Evolutionary conservation across 1,284 basidiomycete species (phyloP).

Genomic region (Thelephora terrestris): DNA sequence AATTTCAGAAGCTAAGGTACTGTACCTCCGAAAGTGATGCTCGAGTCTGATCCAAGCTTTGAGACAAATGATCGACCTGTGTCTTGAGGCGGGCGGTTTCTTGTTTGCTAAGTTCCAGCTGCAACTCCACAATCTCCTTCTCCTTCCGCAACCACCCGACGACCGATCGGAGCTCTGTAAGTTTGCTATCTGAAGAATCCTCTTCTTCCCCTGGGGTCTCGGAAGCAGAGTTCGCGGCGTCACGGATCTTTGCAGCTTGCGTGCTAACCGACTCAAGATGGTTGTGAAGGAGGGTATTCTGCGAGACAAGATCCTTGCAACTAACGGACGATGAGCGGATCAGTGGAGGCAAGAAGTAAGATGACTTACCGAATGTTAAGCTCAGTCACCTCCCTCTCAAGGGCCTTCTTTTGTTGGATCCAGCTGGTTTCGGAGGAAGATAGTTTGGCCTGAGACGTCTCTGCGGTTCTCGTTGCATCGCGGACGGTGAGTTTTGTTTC

Average conservation of each 20-base stretch:
- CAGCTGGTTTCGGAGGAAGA: constrained; percentile 66
- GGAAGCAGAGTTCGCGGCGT: constrained; percentile 47
- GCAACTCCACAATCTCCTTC: constrained; percentile 85
- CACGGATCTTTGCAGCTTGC: constrained; percentile 70
- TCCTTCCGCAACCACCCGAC: constrained; percentile 80
- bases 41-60: constrained; percentile 62
- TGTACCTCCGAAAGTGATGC: constrained; percentile 52
- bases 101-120: constrained; percentile 79
- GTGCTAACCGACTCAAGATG: constrained; percentile 81
- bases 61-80: constrained; percentile 65
- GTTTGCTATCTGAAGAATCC: constrained; percentile 39
- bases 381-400: constrained; percentile 71
- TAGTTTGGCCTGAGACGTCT: constrained; percentile 70
- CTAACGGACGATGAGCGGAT: constrained; percentile 26
- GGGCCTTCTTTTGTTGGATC: constrained; percentile 63
- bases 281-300: constrained; percentile 73
- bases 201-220: constrained; percentile 28
- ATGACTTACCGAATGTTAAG: constrained; percentile 51
- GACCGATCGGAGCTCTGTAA: constrained; percentile 70
- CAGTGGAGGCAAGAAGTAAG: background rate
- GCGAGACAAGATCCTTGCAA: constrained; percentile 64
- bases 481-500: constrained; percentile 40
- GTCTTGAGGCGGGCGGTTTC: constrained; percentile 70
- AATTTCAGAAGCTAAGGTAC: constrained; percentile 3
- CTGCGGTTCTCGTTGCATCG: constrained; percentile 47